Evolutionary conservation across 768 basidiomycete species (phyloP).

Genomic region (Russula sp.): DNA sequence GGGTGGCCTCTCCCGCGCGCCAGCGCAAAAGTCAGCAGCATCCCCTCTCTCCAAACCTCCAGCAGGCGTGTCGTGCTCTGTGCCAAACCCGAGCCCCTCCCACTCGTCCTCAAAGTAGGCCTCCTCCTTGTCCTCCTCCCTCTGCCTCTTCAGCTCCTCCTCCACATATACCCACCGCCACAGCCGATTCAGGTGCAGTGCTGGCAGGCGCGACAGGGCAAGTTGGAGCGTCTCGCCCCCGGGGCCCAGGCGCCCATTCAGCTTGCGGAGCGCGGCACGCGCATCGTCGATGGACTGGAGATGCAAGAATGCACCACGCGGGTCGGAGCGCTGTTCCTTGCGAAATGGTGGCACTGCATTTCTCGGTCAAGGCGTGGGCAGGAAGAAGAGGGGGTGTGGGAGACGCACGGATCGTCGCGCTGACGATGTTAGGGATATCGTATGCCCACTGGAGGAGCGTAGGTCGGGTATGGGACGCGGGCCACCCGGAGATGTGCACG

Average conservation of each 20-base stretch:
- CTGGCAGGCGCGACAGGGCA: not conserved
- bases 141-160: not conserved
- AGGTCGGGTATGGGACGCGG: not conserved
- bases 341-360: slow-evolving; percentile 6
- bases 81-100: slow-evolving; percentile 6
- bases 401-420: not conserved
- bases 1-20: not conserved
- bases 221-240: not conserved
- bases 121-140: not conserved
- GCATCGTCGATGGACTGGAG: not conserved
- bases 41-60: not conserved
- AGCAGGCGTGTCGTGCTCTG: not conserved
- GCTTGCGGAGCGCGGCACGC: not conserved
- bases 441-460: slow-evolving; percentile 2
- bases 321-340: not conserved
- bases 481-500: slow-evolving; percentile 14
- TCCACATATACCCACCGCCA: not conserved
- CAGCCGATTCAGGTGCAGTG: not conserved
- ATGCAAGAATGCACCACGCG: not conserved
- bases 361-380: no score
- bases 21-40: not conserved
- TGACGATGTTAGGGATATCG: not conserved
- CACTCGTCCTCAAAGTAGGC: not conserved
- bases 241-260: not conserved
- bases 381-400: not conserved